Evolutionary conservation across 1,139 yeast species (phyloP), one percentile per base, ranked within the genome.

Genomic region (Arxiozyma heterogenica): DNA sequence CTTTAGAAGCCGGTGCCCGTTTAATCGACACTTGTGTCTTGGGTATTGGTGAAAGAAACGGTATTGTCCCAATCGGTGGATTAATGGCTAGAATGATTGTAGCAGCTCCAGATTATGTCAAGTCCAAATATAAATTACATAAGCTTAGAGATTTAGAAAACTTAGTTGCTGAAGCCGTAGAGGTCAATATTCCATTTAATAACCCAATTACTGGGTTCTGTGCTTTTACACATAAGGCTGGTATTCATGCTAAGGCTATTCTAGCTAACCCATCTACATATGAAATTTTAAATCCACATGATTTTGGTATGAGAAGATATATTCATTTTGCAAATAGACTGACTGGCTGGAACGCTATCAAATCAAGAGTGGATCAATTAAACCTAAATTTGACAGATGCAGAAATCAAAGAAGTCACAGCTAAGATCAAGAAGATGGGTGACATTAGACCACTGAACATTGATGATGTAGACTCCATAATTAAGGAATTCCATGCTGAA

Each of bases 81-180:
- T 80, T 93, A 68, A 91, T 93, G 97, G 98, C 98, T 53, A 83
- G 98, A 75, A 93, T 93, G 98, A 90, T 93, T 72, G 96, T 96
- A 58, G 97, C 98, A 58, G 96, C 91, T 75, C 86, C 98, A 69
- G 97, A 91, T 64, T 93, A 93, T 72, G 97, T 91, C 53, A 77
- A 90, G 70, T 83, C 94, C 72, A 93, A 93, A 78, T 93, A 93
- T 77, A 93, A 93, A 79, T 78, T 93, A 64, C 96, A 91, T 76
- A 90, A 91, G 79, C 81, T 93, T 66, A 85, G 98, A 76, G 98
- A 93, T 68, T 78, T 93, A 70, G 98, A 93, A 75, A 89, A 85
- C 72, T 78, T 93, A 72, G 97, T 93, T 58, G 98, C 98, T 53
- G 96, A 91, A 61, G 95, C 97, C 39, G 98, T 93, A 53, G 95